A percentile compares a stretch with the other conserved stretches of the same genome.
Evolutionary conservation across 495 filamentous ascomycete genomes (phyloP).

Genomic region (Emericellopsis terricola): DNA sequence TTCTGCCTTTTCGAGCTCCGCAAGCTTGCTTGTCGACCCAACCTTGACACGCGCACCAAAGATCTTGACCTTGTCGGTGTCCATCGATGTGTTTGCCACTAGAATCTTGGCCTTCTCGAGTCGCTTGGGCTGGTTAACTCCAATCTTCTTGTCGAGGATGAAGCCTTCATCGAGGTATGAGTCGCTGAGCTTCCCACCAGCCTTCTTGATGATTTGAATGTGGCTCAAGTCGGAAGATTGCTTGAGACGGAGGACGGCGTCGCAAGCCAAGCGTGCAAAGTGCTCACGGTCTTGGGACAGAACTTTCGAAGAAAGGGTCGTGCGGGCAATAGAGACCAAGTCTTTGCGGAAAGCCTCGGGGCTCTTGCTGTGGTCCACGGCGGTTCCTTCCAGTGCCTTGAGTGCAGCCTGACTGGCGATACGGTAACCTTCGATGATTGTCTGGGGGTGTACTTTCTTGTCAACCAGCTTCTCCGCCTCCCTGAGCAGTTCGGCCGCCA

Average conservation of each 20-base stretch:
- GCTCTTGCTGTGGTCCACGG: slow-evolving; percentile 77
- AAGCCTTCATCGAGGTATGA: slow-evolving; percentile 97
- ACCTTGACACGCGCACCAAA: slow-evolving; percentile 94
- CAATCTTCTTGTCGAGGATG: slow-evolving; percentile 96
- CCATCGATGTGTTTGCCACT: slow-evolving; percentile 96
- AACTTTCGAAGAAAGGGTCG: slow-evolving; percentile 96
- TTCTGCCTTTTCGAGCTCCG: slow-evolving; percentile 93
- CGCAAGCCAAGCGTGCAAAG: slow-evolving; percentile 79
- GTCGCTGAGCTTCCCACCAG: slow-evolving; percentile 88
- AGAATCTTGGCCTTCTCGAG: slow-evolving; percentile 97
- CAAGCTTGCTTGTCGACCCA: slow-evolving; percentile 84
- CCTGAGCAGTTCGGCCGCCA: slow-evolving; percentile 85
- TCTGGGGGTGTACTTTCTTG: slow-evolving; percentile 97
- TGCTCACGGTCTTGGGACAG: slow-evolving; percentile 85
- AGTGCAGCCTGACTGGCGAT: slow-evolving; percentile 86
- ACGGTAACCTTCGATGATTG: slow-evolving; percentile 96
- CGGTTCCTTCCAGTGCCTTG: slow-evolving; percentile 60
- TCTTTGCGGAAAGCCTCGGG: slow-evolving; percentile 73
- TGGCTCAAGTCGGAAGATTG: slow-evolving; percentile 90
- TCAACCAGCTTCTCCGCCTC: slow-evolving; percentile 95
- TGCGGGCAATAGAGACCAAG: slow-evolving; percentile 76
- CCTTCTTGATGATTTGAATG: slow-evolving; percentile 99
- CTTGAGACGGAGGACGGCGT: slow-evolving; percentile 79
- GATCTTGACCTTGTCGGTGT: slow-evolving; percentile 99
- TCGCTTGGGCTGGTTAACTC: slow-evolving; percentile 94